Conservation (phyloP, 2,329 filamentous ascomycete species). For the Colletotrichum magnum region DNA sequence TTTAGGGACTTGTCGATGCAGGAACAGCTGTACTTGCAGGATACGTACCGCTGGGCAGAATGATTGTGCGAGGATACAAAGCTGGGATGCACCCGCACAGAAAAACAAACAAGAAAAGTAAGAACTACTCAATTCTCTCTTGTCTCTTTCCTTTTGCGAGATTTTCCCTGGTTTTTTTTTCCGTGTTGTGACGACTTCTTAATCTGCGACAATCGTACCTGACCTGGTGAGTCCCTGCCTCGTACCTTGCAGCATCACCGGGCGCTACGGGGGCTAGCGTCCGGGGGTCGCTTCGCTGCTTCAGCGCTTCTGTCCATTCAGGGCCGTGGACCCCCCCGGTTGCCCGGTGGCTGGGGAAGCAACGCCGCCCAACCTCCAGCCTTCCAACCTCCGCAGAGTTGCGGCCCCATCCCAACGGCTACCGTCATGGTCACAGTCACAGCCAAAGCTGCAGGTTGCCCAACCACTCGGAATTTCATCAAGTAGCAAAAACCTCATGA, state of each 20-base stretch:
- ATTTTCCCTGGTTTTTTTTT: too few species aligned
- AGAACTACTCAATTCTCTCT: too few species aligned
- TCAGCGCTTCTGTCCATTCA: not conserved
- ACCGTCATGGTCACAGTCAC: not conserved
- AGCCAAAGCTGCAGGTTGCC: not conserved
- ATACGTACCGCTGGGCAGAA: constrained; percentile 11
- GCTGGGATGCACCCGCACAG: constrained; percentile 13
- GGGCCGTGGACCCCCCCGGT: not conserved
- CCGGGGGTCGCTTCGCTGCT: constrained; percentile 4
- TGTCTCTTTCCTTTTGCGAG: too few species aligned
- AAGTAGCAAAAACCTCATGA: constrained; percentile 34
- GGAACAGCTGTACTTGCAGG: constrained; percentile 36
- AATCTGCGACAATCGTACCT: not conserved
- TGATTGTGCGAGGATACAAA: constrained; percentile 14
- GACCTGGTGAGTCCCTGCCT: constrained; percentile 17
- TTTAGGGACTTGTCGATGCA: constrained; percentile 11
- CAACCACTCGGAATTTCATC: constrained; percentile 33
- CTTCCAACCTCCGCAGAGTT: constrained; percentile 1
- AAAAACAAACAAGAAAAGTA: not conserved
- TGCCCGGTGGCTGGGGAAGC: constrained; percentile 37
- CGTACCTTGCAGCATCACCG: constrained; percentile 32
- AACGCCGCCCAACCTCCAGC: constrained; percentile 34
- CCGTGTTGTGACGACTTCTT: not conserved
- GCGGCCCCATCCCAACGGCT: not conserved
- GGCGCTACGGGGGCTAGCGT: constrained; percentile 32